phyloP scores from a whole-genome alignment of 192 early-diverging fungal genomes.

The Globomyces pollinis-pini region DNA sequence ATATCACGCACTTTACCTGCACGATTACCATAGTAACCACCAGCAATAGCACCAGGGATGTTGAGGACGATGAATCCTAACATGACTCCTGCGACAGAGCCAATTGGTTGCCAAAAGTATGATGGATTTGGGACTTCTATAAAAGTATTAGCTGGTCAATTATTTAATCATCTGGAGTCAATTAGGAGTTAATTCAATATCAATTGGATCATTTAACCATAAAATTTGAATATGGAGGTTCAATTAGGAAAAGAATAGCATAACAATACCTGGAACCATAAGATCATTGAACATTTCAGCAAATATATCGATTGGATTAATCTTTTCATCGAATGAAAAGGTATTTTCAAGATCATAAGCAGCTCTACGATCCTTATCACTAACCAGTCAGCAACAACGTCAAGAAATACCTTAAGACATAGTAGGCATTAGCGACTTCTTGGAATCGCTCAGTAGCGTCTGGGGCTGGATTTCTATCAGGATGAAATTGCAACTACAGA shows the following conservation, averaged over 20 bases:
- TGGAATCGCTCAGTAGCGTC: conserved; percentile 61
- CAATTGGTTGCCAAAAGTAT: conserved; percentile 61
- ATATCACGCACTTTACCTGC: conserved; percentile 40
- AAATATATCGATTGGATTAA: conserved; percentile 62
- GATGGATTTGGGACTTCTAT: conserved; percentile 53
- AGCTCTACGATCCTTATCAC: conserved; percentile 29
- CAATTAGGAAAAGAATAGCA: too few species aligned
- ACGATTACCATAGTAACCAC: conserved; percentile 30
- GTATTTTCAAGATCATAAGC: conserved; percentile 22
- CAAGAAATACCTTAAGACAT: conserved; percentile 54
- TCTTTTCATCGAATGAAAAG: conserved; percentile 13
- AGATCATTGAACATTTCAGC: conserved; percentile 76
- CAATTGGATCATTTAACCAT: not conserved
- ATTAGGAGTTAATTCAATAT: not conserved
- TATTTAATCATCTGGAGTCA: conserved; percentile 2
- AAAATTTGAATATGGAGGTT: too few species aligned
- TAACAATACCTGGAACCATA: too few species aligned
- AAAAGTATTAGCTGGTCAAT: too few species aligned
- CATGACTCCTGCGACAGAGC: conserved; percentile 58
- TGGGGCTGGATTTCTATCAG: conserved; percentile 44
- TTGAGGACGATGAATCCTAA: conserved; percentile 52
- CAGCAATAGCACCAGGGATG: conserved; percentile 41
- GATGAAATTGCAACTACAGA: conserved; percentile 36
- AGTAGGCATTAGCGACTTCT: conserved; percentile 71
- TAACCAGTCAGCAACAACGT: not conserved